Evolutionary conservation across 495 filamentous ascomycete species (phyloP), one percentile per base, ranked within the genome.

Genomic region (Usnea hakonensis): DNA sequence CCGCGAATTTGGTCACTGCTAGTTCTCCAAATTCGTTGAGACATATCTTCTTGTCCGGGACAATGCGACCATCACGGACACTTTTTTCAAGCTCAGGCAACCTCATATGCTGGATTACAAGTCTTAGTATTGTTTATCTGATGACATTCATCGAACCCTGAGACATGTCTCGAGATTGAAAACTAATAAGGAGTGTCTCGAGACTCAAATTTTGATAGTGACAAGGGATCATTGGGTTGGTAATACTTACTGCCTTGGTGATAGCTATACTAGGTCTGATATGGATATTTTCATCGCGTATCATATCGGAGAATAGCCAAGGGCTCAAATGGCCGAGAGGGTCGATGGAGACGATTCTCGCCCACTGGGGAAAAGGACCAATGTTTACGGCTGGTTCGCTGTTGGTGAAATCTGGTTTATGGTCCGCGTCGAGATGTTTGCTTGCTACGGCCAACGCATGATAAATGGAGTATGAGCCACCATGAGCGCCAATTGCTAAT

Each of bases 301-400:
- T 89, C 23, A 78, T 72, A 60, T 88, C 82, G 43, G 84, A 83
- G 75, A 83, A 91, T 17, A 90, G 72, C 88, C 87, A 93, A 19
- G 93, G 91, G 7, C 88, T 85, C 63, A 95, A 78, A 74, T 98
- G 94, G 8, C 94, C 94, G 66, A 86, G 87, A 9, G 94, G 94
- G 73, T 98, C 94, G 90, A 98, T 95, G 33, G 94, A 89, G 30
- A 98, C 94, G 63, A 98, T 97, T 79, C 96, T 97, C 69, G 89
- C 93, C 94, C 94, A 98, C 72, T 92, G 84, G 23, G 89, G 83
- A 70, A 96, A 95, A 38, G 87, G 90, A 0, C 91, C 90, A 70
- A 97, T 89, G 58, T 87, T 83, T 57, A 85, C 91, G 5, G 91
- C 92, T 14, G 94, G 94, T 69, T 97, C 88, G 17, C 89, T 95